Evolutionary conservation across 306 rosid species (phyloP), one percentile per base, ranked within the genome.

Genomic region (Cucurbita ficifolia): DNA sequence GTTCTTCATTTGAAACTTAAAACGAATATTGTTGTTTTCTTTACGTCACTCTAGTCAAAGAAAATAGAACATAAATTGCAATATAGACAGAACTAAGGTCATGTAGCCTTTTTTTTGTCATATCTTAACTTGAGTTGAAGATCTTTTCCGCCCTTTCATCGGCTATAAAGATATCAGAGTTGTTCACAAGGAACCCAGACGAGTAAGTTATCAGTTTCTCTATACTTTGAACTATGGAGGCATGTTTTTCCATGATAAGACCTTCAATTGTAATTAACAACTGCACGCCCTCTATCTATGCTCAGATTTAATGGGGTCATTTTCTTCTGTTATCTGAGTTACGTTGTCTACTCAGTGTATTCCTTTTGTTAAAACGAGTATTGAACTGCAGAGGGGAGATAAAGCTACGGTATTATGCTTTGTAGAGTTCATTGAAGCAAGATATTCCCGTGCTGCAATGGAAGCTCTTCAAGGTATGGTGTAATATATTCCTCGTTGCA

Each of bases 171-270:
- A 88, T 49, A 82, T 87, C 78, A 87, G 45, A 81, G 84, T 88
- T 75, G 85, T 91, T 76, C 96, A 88, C 92, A 91, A 84, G 91
- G 92, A 83, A 84, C 85, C 97, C 50, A 87, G 97, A 83, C 87
- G 81, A 35, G 97, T 91, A 84, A 91, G 96, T 84, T 7, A 38
- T 74, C 58, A 60, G 24, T 50, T 75, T 68, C 35, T 24, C 38
- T 55, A 48, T 21, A 36, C 24, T 62, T 60, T 75, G 6, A 75
- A 60, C 49, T 58, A 8, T 33, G 58, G 71, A 29, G 59, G 48
- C 57, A 43, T 48, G 38, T 58, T 35, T 61, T 59, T 0, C 46
- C 24, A 43, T 10, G 8, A 14, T 10, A 11, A 46, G 69, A 40
- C 51, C 50, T 21, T 55, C 65, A 6, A 43, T 12, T 38, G 8